These are phyloP conservation scores for Nannizziopsis barbatae DNA, from an alignment of 2,329 filamentous ascomycete genomes.

Conservation along the genomic window DNA sequence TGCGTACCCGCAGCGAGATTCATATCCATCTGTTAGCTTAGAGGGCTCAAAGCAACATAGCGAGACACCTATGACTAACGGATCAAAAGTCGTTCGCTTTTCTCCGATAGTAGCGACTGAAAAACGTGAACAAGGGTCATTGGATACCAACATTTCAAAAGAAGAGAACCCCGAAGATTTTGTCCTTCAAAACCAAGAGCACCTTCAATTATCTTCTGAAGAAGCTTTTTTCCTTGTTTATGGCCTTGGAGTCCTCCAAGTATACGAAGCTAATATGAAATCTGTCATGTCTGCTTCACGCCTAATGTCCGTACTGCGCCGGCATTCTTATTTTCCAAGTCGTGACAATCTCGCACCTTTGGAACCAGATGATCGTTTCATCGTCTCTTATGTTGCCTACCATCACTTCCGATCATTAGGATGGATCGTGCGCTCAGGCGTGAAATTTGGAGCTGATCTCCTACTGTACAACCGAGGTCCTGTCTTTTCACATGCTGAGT, in stretches of 20 bases:
- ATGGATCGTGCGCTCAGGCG: conserved; percentile 83
- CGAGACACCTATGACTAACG: conserved; percentile 14
- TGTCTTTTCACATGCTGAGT: conserved; percentile 90
- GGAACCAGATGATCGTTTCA: conserved; percentile 68
- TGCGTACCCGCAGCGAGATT: neutral
- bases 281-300: conserved; percentile 42
- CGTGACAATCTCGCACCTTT: conserved; percentile 36
- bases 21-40: neutral
- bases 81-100: conserved; percentile 56
- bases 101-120: conserved; percentile 47
- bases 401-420: conserved; percentile 93
- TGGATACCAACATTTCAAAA: conserved; percentile 16
- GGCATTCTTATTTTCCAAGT: conserved; percentile 58
- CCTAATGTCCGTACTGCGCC: conserved; percentile 57
- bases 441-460: conserved; percentile 93
- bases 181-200: conserved; percentile 51
- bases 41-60: neutral
- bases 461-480: conserved; percentile 89
- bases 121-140: conserved; percentile 48
- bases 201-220: conserved; percentile 81
- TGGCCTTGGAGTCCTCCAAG: conserved; percentile 59
- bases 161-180: conserved; percentile 13
- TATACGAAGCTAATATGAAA: conserved; percentile 36
- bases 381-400: conserved; percentile 79
- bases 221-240: conserved; percentile 88